Conservation (phyloP, 2,329 filamentous ascomycete genomes). For the Nothophoma quercina region DNA sequence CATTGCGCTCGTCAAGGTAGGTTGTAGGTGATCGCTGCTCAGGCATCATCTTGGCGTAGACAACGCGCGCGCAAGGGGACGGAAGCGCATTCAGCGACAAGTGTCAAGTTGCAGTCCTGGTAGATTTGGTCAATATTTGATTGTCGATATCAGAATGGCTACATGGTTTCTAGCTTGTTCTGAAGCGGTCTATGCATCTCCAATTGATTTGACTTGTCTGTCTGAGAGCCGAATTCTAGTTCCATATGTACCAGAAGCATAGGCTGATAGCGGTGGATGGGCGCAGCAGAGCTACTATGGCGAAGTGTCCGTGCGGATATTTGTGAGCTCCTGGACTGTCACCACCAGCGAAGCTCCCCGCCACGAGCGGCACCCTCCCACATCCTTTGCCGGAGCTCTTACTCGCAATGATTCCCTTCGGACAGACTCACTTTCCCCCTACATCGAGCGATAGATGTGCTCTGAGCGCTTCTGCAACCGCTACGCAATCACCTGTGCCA, state of each 20-base stretch:
- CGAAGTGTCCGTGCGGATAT: neutral
- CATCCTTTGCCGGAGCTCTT: neutral
- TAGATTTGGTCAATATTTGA: neutral
- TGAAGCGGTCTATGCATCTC: too few species aligned
- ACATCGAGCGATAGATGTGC: neutral
- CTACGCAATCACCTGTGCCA: neutral
- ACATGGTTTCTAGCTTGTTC: neutral
- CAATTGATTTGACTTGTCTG: too few species aligned
- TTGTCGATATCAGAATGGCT: accelerated
- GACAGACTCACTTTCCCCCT: neutral
- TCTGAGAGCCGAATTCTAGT: too few species aligned
- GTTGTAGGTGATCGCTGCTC: neutral
- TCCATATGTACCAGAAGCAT: too few species aligned
- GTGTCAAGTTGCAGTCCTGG: neutral
- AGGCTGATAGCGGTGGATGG: too few species aligned
- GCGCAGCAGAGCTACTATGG: neutral
- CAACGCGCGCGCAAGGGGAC: neutral
- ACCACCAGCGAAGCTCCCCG: neutral
- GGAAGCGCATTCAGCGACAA: neutral
- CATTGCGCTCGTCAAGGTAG: neutral
- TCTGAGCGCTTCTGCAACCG: neutral
- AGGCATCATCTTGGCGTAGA: neutral
- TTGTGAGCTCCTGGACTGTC: neutral
- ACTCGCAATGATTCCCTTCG: neutral
- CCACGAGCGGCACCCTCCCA: neutral